phyloP scores from a whole-genome alignment of 805 yeast species.

The Metschnikowia lunata region DNA sequence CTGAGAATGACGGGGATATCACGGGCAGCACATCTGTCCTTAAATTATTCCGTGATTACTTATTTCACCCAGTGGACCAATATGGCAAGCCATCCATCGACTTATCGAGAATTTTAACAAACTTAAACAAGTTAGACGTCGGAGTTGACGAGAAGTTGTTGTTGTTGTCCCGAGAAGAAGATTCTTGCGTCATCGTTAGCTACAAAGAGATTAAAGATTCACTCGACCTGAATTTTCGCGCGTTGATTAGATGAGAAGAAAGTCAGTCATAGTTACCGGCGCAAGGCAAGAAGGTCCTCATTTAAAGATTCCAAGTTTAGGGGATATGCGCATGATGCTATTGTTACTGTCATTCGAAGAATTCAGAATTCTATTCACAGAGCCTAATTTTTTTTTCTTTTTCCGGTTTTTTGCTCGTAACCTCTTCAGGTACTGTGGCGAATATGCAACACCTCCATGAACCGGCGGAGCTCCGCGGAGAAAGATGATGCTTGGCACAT shows the following conservation, averaged over 20 bases:
- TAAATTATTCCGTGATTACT: conserved; percentile 73
- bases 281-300: neutral
- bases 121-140: conserved; percentile 86
- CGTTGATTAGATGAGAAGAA: conserved; percentile 9
- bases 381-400: no score
- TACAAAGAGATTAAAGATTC: conserved; percentile 77
- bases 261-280: neutral
- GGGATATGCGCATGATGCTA: neutral
- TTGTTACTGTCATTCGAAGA: neutral
- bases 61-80: conserved; percentile 81
- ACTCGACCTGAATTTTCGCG: conserved; percentile 63
- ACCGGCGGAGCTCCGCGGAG: no score
- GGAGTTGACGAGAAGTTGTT: conserved; percentile 82
- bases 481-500: no score
- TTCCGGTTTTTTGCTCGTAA: no score
- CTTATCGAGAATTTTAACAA: conserved; percentile 71
- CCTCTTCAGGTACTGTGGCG: no score
- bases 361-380: neutral
- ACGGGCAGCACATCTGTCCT: conserved; percentile 63
- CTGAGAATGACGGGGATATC: conserved; percentile 53
- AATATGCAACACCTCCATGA: no score
- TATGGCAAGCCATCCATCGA: conserved; percentile 75
- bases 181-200: conserved; percentile 76
- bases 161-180: conserved; percentile 79
- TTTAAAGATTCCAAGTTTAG: neutral